A percentile compares a stretch with the other conserved stretches of the same genome.
Evolutionary conservation across 2,329 filamentous ascomycete species (phyloP).

Genomic region (Ophiocordyceps unilateralis): DNA sequence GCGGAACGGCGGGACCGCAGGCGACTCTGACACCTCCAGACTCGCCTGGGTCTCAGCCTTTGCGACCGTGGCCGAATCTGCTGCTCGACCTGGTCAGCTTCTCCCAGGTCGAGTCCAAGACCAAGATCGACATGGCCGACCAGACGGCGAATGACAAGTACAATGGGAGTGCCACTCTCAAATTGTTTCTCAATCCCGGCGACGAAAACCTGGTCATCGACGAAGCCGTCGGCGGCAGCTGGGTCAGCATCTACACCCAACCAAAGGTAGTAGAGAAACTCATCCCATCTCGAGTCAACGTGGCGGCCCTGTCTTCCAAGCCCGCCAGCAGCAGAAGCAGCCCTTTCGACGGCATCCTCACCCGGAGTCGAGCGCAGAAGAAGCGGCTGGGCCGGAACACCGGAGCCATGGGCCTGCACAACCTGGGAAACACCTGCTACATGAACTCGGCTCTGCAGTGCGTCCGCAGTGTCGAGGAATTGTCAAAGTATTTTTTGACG

Average conservation of each 20-base stretch:
- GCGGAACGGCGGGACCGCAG: slow-evolving; percentile 14
- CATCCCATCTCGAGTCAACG: slow-evolving; percentile 14
- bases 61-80: slow-evolving; percentile 22
- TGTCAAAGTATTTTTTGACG: slow-evolving; percentile 78
- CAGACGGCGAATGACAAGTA: slow-evolving; percentile 57
- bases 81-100: slow-evolving; percentile 38
- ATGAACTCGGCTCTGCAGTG: slow-evolving; percentile 98
- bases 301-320: slow-evolving; percentile 11
- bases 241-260: slow-evolving; percentile 33
- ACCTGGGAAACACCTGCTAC: slow-evolving; percentile 95
- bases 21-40: slow-evolving; percentile 22
- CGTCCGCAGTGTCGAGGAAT: slow-evolving; percentile 78
- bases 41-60: slow-evolving; percentile 15
- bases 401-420: slow-evolving; percentile 70
- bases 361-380: slow-evolving; percentile 53
- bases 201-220: slow-evolving; percentile 72
- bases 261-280: slow-evolving; percentile 18
- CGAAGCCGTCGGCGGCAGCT: slow-evolving; percentile 47
- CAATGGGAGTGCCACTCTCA: slow-evolving; percentile 55
- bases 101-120: slow-evolving; percentile 12
- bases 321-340: slow-evolving; percentile 49
- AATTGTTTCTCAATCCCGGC: slow-evolving; percentile 48
- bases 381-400: slow-evolving; percentile 52
- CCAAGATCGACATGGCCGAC: slow-evolving; percentile 28
- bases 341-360: slow-evolving; percentile 42